These are phyloP conservation scores for Cryptosporidium andersoni DNA, from an alignment of 169 alveolate genomes.

Conservation along the genomic window DNA sequence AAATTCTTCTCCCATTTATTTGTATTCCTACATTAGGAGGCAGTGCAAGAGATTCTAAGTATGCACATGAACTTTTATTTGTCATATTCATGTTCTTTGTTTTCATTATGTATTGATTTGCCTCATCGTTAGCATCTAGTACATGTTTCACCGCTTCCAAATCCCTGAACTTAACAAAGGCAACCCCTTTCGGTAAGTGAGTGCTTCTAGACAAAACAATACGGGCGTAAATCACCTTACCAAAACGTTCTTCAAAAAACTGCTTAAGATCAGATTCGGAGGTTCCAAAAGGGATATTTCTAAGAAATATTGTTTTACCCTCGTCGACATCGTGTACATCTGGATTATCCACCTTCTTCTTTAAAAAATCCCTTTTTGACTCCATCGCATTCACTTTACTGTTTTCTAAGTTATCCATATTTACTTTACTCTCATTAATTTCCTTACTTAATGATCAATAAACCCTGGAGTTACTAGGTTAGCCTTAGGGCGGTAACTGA, in stretches of 20 bases:
- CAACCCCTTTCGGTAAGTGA: conserved; percentile 62
- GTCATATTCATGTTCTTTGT: conserved; percentile 1
- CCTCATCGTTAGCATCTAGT: conserved; percentile 12
- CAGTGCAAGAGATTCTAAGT: background rate
- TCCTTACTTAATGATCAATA: too few species aligned
- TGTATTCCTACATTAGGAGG: conserved; percentile 65
- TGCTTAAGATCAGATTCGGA: conserved; percentile 26
- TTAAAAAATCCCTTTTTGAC: background rate
- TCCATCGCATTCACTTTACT: too few species aligned
- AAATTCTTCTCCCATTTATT: conserved; percentile 60
- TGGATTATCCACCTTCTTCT: background rate
- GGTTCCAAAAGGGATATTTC: conserved; percentile 64
- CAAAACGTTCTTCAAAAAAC: conserved; percentile 29
- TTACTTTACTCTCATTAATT: too few species aligned
- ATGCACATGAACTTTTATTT: background rate
- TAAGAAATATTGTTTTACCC: conserved; percentile 49
- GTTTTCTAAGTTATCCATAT: too few species aligned
- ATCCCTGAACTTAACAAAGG: conserved; percentile 40
- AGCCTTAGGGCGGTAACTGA: too few species aligned
- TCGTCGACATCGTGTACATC: conserved; percentile 16
- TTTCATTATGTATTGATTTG: conserved; percentile 2
- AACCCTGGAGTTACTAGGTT: too few species aligned
- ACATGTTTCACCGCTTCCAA: conserved; percentile 37
- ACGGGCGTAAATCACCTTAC: conserved; percentile 30
- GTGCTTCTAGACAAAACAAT: conserved; percentile 40